Conservation (phyloP, 495 filamentous ascomycete genomes). For the Daldinia concentrica region DNA sequence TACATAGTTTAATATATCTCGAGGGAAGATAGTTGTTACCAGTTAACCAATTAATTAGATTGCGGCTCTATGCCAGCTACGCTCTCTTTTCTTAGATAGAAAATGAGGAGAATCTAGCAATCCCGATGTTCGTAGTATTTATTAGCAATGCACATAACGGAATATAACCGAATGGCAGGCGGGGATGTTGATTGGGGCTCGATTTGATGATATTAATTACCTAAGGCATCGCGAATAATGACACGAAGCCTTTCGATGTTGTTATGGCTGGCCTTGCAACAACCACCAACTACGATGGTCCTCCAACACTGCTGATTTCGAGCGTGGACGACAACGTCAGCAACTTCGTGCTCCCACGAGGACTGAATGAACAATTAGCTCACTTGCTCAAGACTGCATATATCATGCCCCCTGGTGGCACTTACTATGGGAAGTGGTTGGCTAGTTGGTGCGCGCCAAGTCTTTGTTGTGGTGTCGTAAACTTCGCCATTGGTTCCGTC, state of each 20-base stretch:
- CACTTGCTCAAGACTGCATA: constrained; percentile 6
- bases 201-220: neutral
- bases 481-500: constrained; percentile 73
- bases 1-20: neutral
- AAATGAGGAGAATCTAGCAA: neutral
- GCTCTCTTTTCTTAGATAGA: neutral
- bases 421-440: constrained; percentile 29
- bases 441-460: constrained; percentile 59
- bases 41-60: neutral
- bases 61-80: neutral
- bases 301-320: constrained; percentile 65
- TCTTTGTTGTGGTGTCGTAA: constrained; percentile 68
- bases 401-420: neutral
- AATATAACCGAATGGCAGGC: constrained; percentile 3
- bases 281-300: constrained; percentile 66
- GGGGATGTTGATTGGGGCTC: neutral
- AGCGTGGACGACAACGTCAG: constrained; percentile 63
- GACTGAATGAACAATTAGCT: constrained; percentile 26
- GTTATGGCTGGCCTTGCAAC: constrained; percentile 64
- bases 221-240: constrained; percentile 21
- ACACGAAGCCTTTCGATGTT: constrained; percentile 60
- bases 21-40: neutral
- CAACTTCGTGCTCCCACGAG: constrained; percentile 65
- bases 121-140: neutral
- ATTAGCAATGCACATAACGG: constrained; percentile 8